phyloP scores from a whole-genome alignment of 805 yeast species.

The Saturnispora hagleri region DNA sequence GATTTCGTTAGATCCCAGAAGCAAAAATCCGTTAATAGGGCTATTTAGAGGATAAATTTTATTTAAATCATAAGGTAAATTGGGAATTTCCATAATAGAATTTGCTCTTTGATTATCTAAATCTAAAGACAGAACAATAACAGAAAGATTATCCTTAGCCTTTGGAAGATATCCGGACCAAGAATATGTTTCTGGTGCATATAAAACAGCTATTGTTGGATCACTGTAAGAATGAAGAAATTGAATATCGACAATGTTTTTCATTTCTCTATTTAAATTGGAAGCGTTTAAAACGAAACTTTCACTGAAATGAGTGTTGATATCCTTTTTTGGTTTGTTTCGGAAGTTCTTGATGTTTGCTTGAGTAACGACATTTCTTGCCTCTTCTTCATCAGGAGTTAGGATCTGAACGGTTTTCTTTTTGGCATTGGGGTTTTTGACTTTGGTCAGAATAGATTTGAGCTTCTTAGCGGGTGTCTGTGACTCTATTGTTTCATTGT shows the following conservation, averaged over 20 bases:
- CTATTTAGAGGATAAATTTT: conserved; percentile 51
- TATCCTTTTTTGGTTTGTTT: conserved; percentile 4
- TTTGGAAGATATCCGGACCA: conserved; percentile 73
- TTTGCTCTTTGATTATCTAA: conserved; percentile 48
- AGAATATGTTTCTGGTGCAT: conserved; percentile 32
- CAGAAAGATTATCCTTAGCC: conserved; percentile 51
- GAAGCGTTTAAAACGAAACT: conserved; percentile 55
- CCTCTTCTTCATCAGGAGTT: conserved; percentile 5
- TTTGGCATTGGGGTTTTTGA: conserved; percentile 1
- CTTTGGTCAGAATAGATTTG: conserved; percentile 2
- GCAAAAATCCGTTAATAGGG: conserved; percentile 61
- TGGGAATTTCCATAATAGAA: conserved; percentile 52
- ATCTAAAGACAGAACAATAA: conserved; percentile 62
- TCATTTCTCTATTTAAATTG: conserved; percentile 46
- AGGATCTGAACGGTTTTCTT: conserved; percentile 1
- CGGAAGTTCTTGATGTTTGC: background rate
- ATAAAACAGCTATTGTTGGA: conserved; percentile 48
- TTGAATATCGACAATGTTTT: conserved; percentile 58
- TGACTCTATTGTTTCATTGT: background rate
- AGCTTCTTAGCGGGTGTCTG: conserved; percentile 4
- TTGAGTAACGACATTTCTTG: background rate
- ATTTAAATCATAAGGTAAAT: conserved; percentile 68
- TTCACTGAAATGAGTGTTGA: conserved; percentile 28
- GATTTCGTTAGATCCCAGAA: conserved; percentile 68
- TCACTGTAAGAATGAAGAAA: conserved; percentile 69